Base-by-base conservation (phyloP, 2,329 filamentous ascomycete species). In the Teratosphaeria viscida region DNA sequence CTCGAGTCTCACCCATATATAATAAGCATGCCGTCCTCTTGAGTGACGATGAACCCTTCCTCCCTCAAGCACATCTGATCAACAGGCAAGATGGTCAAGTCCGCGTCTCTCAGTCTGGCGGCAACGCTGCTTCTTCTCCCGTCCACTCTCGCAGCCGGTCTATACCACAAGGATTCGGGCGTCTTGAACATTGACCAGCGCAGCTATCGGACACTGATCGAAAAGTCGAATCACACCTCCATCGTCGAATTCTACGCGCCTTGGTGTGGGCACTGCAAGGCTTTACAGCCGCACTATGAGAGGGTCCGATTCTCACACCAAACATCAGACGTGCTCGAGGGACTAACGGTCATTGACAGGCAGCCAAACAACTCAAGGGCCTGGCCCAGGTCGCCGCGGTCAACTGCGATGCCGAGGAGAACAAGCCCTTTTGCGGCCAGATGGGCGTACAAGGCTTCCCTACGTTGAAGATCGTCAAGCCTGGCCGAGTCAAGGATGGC, bases 251-350 rank as follows among this genome's bases (percentile, higher is more conserved):
- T 97, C 81, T 97, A 96, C 71, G 92, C 92, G 8, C 92, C 92
- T 27, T 97, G 92, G 92, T 64, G 63, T 56, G 61, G 58, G n/a
- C 56, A 59, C 35, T 60, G 59, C 55, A 34, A 37, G 56, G 52
- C 94, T 97, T 77, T 99, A 94, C 79, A 83, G 96, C 77, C 96
- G 88, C 76, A 87, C 99, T 70, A 92, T 96, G 77, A 92, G 92
- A 2, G 89, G 90, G 53, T 99, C 94, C 76, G 92, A 49, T 19
- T 16, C 12, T n/a, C 10, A 1, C 37, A n/a, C 14, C 37, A 43
- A 12, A 12, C 12, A 14, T 43, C 16, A 39, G 43, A 23, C 23
- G 7, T 19, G 23, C 19, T 49, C 14, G 16, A 6, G 14, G 12
- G 19, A 7, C 43, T 23, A 49, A 10, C n/a, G 6, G 23, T 19